Evolutionary conservation across 2,329 filamentous ascomycete species (phyloP).

Genomic region (Fusarium sp.): DNA sequence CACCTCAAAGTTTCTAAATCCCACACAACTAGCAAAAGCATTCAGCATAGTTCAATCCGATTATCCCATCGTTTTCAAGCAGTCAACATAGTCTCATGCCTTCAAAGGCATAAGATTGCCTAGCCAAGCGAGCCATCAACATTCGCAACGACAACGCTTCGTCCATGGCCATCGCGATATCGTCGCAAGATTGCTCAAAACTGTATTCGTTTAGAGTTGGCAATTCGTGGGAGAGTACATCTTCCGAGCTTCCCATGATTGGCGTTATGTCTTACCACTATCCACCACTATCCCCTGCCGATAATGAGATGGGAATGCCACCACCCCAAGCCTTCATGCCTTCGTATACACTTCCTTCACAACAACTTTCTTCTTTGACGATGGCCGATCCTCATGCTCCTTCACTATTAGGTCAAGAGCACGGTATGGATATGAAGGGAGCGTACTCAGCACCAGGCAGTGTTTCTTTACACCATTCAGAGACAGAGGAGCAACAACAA

Average conservation of each 20-base stretch:
- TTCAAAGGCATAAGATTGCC: slow-evolving; percentile 2
- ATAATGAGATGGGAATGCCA: slow-evolving; percentile 55
- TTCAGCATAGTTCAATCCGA: slow-evolving; percentile 7
- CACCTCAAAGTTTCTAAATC: slow-evolving; percentile 2
- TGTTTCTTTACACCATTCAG: slow-evolving; percentile 54
- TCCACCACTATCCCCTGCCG: slow-evolving; percentile 55
- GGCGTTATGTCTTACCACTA: slow-evolving; percentile 62
- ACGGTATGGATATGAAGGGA: slow-evolving; percentile 56
- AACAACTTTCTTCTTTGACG: slow-evolving; percentile 46
- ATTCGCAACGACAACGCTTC: not conserved
- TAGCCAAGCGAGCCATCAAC: not conserved
- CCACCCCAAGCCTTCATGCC: slow-evolving; percentile 52
- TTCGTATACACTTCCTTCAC: slow-evolving; percentile 45
- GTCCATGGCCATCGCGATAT: slow-evolving; percentile 38
- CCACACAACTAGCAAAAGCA: not conserved
- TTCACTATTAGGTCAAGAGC: slow-evolving; percentile 51
- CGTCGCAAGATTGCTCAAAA: slow-evolving; percentile 20
- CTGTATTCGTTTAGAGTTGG: slow-evolving; percentile 12
- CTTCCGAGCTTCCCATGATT: slow-evolving; percentile 30
- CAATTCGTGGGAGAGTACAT: slow-evolving; percentile 17
- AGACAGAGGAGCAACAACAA: slow-evolving; percentile 47
- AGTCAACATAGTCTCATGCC: not conserved
- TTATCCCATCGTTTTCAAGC: slow-evolving; percentile 13
- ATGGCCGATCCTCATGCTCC: slow-evolving; percentile 49
- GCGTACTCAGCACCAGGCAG: slow-evolving; percentile 63